Conservation (phyloP, 345 rosid species). For the Hypericum perforatum region DNA sequence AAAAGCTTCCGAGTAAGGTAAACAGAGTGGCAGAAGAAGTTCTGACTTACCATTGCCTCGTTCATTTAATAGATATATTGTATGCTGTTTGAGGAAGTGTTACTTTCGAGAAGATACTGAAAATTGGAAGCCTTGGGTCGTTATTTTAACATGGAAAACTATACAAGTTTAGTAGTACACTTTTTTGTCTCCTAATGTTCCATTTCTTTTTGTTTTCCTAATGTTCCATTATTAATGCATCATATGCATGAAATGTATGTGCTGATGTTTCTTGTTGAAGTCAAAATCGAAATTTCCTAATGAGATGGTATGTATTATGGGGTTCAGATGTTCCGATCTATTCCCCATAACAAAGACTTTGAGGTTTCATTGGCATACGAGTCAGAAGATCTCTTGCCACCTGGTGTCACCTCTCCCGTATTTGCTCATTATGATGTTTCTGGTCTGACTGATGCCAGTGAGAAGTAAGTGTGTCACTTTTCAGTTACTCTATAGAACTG, state of each 20-base stretch:
- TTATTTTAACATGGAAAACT: too few relatives aligned
- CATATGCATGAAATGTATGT: too few relatives aligned
- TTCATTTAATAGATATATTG: too few relatives aligned
- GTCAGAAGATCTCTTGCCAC: constrained; percentile 65
- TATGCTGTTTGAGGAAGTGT: too few relatives aligned
- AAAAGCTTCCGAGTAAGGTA: constrained; percentile 97
- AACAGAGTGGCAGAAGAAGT: constrained; percentile 1
- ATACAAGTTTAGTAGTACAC: too few relatives aligned
- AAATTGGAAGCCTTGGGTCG: too few relatives aligned
- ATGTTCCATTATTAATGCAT: too few relatives aligned
- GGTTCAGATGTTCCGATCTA: constrained; percentile 78
- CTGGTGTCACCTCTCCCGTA: constrained; percentile 50
- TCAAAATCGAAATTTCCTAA: constrained; percentile 15
- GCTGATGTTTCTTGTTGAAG: background rate
- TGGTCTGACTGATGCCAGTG: constrained; percentile 66
- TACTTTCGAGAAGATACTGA: too few relatives aligned
- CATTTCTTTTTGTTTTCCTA: too few relatives aligned
- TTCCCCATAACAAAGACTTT: constrained; percentile 74
- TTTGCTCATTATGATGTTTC: constrained; percentile 80
- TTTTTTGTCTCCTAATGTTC: too few relatives aligned
- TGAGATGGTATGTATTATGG: constrained; percentile 11
- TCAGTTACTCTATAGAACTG: background rate
- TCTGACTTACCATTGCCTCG: too few relatives aligned
- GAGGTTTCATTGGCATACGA: constrained; percentile 82
- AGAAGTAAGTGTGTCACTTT: constrained; percentile 50